phyloP scores from a whole-genome alignment of 495 filamentous ascomycete species.

The Evansstolkia leycettana region DNA sequence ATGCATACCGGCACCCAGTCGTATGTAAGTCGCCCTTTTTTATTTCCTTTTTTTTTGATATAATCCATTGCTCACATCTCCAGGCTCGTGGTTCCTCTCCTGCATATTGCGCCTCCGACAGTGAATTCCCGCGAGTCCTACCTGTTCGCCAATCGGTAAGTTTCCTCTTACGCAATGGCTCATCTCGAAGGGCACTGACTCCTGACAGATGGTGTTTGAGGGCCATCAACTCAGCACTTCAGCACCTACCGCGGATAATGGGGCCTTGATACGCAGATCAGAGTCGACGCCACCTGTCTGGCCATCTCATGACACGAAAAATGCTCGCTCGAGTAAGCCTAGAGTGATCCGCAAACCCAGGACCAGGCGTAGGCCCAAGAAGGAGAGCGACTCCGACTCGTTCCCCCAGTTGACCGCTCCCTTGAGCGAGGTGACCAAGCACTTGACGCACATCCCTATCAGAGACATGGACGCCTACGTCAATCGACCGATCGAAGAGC shows the following conservation, averaged over 20 bases:
- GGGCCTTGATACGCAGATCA: slow-evolving; percentile 3
- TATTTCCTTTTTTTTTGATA: neutral
- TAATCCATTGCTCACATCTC: slow-evolving; percentile 1
- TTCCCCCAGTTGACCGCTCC: slow-evolving; percentile 31
- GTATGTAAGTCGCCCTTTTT: neutral
- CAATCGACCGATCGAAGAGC: slow-evolving; percentile 51
- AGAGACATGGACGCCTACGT: slow-evolving; percentile 79
- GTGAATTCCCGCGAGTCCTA: slow-evolving; percentile 7
- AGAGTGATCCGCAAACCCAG: slow-evolving; percentile 3
- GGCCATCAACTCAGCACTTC: slow-evolving; percentile 16
- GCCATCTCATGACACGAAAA: neutral
- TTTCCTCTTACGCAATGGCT: neutral
- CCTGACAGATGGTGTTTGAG: slow-evolving; percentile 4
- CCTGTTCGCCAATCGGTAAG: slow-evolving; percentile 12
- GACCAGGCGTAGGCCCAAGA: slow-evolving; percentile 5
- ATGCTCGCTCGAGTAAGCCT: neutral
- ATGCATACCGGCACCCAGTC: neutral
- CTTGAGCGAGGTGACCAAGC: slow-evolving; percentile 64
- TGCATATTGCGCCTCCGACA: slow-evolving; percentile 5
- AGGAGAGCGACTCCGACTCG: slow-evolving; percentile 1
- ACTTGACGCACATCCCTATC: slow-evolving; percentile 49
- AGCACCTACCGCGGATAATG: slow-evolving; percentile 12
- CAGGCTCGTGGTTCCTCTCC: slow-evolving; percentile 7
- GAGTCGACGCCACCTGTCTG: slow-evolving; percentile 3
- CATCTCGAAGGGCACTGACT: too few species aligned